A percentile compares a stretch with the other conserved stretches of the same genome.
These are phyloP conservation scores for Botryococcus braunii DNA, from an alignment of 163 green algal species.

Conservation along the genomic window DNA sequence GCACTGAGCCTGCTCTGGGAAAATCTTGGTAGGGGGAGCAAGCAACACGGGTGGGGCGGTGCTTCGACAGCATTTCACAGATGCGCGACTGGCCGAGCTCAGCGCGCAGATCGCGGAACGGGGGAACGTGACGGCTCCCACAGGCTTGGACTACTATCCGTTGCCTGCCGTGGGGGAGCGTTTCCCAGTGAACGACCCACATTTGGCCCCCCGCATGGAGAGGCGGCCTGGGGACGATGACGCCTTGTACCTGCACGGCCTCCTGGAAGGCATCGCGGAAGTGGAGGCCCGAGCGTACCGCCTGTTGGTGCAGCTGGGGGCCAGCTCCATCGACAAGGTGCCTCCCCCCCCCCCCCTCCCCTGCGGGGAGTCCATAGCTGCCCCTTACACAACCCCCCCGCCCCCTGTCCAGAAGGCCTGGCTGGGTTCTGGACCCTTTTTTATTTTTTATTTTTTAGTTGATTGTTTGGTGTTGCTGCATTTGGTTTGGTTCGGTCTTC, in stretches of 20 bases:
- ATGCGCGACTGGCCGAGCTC: slow-evolving; percentile 54
- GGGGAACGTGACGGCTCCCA: slow-evolving; percentile 11
- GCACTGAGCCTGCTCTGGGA: too few species aligned
- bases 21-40: slow-evolving; percentile 40
- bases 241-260: slow-evolving; percentile 50
- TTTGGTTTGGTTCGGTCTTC: too few species aligned
- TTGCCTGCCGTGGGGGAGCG: slow-evolving; percentile 61
- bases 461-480: too few species aligned
- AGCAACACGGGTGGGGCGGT: slow-evolving; percentile 58
- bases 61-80: slow-evolving; percentile 60
- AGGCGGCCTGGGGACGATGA: slow-evolving; percentile 57
- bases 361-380: not conserved
- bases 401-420: not conserved
- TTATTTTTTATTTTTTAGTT: not conserved
- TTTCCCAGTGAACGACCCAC: slow-evolving; percentile 75
- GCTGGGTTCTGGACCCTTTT: not conserved
- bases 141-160: slow-evolving; percentile 72
- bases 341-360: not conserved
- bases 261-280: slow-evolving; percentile 73
- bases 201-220: slow-evolving; percentile 46
- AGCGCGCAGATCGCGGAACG: not conserved
- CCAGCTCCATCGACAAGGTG: slow-evolving; percentile 37
- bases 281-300: slow-evolving; percentile 69
- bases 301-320: slow-evolving; percentile 51
- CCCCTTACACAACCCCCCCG: not conserved